Percentiles rank a stretch among this genome's conserved stretches.
Conservation (phyloP, 768 basidiomycete genomes). For the Kwoniella sp. region DNA sequence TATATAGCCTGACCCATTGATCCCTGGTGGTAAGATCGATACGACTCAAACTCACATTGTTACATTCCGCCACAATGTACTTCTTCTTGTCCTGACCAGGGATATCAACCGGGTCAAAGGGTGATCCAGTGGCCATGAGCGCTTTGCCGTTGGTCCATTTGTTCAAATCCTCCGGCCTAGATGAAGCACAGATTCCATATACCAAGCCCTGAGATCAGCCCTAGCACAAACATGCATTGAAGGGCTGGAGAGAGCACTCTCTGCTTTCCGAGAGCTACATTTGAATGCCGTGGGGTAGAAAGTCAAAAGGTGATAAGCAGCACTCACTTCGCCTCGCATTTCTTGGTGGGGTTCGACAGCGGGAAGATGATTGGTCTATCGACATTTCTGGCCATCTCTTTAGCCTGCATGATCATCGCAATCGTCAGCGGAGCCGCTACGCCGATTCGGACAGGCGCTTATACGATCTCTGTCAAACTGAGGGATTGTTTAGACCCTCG, state of each 20-base stretch:
- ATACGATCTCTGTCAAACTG: too few relatives aligned
- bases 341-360: constrained; percentile 75
- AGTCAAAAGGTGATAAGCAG: too few relatives aligned
- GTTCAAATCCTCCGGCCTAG: constrained; percentile 44
- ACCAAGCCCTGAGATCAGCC: too few relatives aligned
- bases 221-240: too few relatives aligned
- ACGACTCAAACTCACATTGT: constrained; percentile 45
- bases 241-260: too few relatives aligned
- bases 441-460: background rate
- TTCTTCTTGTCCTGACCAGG: constrained; percentile 55
- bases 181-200: too few relatives aligned
- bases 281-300: background rate
- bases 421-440: background rate
- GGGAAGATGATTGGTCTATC: constrained; percentile 82
- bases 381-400: constrained; percentile 66
- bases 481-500: too few relatives aligned
- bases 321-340: constrained; percentile 63
- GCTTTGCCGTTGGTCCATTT: constrained; percentile 78
- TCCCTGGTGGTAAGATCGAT: too few relatives aligned
- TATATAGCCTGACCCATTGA: too few relatives aligned
- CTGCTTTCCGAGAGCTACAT: background rate
- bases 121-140: constrained; percentile 79
- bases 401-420: constrained; percentile 29
- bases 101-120: constrained; percentile 69
- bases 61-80: constrained; percentile 59